These are phyloP conservation scores for Conticribra guillardii DNA, from an alignment of 108 stramenopile species.

Conservation along the genomic window DNA sequence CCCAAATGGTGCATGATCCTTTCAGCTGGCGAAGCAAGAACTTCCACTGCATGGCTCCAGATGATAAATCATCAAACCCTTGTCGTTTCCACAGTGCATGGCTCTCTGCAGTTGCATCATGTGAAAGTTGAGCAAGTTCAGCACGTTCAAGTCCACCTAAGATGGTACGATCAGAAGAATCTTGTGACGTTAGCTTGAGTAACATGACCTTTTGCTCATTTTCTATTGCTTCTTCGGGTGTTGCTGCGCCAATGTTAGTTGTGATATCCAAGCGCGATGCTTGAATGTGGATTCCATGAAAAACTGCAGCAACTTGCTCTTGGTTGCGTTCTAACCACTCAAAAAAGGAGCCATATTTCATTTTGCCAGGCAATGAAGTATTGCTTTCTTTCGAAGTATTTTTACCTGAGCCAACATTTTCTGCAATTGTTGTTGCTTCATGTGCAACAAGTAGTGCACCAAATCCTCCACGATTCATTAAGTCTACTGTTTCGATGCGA, in stretches of 20 bases:
- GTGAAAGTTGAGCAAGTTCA: conserved; percentile 68
- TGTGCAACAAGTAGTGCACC: conserved; percentile 78
- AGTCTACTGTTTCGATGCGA: conserved; percentile 75
- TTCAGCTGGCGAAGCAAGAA: conserved; percentile 80
- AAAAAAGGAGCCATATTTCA: conserved; percentile 79
- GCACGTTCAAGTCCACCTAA: conserved; percentile 77
- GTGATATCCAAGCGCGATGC: conserved; percentile 57
- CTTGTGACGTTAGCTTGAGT: conserved; percentile 63
- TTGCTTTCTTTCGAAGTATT: background rate
- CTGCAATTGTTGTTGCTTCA: conserved; percentile 68
- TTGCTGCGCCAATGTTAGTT: conserved; percentile 49
- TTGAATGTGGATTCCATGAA: conserved; percentile 65
- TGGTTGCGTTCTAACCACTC: conserved; percentile 79
- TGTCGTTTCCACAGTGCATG: conserved; percentile 89
- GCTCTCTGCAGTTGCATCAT: conserved; percentile 76
- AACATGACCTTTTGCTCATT: conserved; percentile 80
- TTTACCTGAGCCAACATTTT: conserved; percentile 43
- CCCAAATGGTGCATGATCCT: conserved; percentile 87
- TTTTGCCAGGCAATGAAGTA: conserved; percentile 34
- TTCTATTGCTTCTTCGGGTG: conserved; percentile 79
- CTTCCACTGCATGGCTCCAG: conserved; percentile 90
- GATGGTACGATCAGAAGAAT: conserved; percentile 80
- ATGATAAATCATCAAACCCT: conserved; percentile 89
- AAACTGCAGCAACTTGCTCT: conserved; percentile 69
- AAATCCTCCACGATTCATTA: conserved; percentile 86